Evolutionary conservation across 768 basidiomycete genomes (phyloP).

Genomic region (Trichaptum fuscoviolaceum): DNA sequence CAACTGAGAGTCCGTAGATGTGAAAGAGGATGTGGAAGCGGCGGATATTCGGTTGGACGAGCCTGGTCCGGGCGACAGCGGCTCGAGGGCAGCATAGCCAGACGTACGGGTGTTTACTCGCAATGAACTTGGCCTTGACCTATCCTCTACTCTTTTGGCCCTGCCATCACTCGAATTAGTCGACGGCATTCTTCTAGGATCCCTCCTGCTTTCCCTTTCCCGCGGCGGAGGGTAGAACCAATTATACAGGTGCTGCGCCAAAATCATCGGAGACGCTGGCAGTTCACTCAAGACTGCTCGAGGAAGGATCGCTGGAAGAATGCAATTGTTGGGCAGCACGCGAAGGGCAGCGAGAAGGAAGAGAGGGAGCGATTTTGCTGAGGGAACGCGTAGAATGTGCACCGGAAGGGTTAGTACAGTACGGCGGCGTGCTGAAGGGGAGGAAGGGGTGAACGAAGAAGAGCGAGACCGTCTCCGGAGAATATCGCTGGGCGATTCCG

Average conservation of each 20-base stretch:
- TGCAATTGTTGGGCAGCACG: neutral
- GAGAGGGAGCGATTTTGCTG: neutral
- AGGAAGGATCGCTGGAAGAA: neutral
- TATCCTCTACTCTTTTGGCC: neutral
- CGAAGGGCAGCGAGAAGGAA: neutral
- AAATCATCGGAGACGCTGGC: slow-evolving; percentile 1
- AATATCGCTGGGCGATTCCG: neutral
- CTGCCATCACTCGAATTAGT: neutral
- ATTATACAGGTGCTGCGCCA: neutral
- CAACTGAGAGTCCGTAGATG: neutral
- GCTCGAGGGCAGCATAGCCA: neutral
- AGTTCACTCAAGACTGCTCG: neutral
- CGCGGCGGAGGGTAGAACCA: neutral
- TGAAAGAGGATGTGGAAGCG: neutral
- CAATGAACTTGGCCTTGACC: neutral
- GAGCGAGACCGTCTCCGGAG: neutral
- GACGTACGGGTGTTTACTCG: neutral
- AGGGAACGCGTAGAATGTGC: neutral
- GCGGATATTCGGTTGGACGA: neutral
- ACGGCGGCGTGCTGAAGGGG: neutral
- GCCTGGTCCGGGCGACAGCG: neutral
- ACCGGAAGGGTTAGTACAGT: neutral
- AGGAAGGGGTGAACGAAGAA: neutral
- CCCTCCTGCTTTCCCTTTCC: neutral
- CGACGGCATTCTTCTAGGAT: neutral